These are phyloP conservation scores for Verticillium klebahnii DNA, from an alignment of 2,329 filamentous ascomycete genomes.

Conservation along the genomic window DNA sequence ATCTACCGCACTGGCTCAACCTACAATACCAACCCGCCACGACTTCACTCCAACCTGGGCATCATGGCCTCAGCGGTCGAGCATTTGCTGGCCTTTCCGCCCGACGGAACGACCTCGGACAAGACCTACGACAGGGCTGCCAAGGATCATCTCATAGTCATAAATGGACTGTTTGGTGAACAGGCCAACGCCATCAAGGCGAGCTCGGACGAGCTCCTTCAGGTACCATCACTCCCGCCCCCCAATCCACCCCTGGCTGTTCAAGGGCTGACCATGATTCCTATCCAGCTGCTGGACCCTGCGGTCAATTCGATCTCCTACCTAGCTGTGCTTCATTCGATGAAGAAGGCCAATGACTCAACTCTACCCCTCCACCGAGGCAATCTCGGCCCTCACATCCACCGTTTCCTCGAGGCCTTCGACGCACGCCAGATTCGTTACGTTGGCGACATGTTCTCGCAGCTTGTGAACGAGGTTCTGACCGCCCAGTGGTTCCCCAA, in stretches of 20 bases:
- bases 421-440: constrained; percentile 50
- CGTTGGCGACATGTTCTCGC: constrained; percentile 35
- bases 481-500: constrained; percentile 36
- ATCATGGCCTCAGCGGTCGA: constrained; percentile 13
- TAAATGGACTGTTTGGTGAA: constrained; percentile 32
- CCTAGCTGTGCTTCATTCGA: constrained; percentile 39
- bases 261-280: not conserved
- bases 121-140: constrained; percentile 35
- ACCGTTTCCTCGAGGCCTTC: constrained; percentile 43
- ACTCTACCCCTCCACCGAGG: constrained; percentile 4
- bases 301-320: constrained; percentile 46
- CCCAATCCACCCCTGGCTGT: not conserved
- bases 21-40: not conserved
- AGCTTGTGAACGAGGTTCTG: constrained; percentile 36
- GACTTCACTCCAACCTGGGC: not conserved
- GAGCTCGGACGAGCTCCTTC: constrained; percentile 33
- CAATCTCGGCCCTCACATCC: constrained; percentile 33
- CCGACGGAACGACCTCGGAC: constrained; percentile 20
- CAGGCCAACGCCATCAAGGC: constrained; percentile 23
- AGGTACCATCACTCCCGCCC: constrained; percentile 24
- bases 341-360: constrained; percentile 19
- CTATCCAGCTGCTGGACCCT: constrained; percentile 40
- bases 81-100: constrained; percentile 37
- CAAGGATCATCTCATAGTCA: constrained; percentile 28
- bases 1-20: not conserved